Conservation (phyloP, 108 stramenopile species). For the Pseudonitzschia delicatissima region DNA sequence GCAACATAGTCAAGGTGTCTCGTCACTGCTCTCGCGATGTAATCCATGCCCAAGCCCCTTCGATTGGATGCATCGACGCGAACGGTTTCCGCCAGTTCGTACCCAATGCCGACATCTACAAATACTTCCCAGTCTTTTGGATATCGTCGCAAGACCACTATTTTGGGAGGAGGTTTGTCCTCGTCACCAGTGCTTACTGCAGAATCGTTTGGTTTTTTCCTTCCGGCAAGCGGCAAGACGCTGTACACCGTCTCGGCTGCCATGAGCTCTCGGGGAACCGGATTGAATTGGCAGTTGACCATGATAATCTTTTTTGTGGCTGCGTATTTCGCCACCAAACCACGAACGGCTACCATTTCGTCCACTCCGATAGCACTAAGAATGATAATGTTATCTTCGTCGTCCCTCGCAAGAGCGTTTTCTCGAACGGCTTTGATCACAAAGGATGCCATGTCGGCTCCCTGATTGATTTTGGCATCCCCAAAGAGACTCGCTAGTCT, state of each 20-base stretch:
- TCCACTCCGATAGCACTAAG: slow-evolving; percentile 32
- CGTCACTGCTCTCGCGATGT: slow-evolving; percentile 10
- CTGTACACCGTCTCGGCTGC: slow-evolving; percentile 43
- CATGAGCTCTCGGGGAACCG: slow-evolving; percentile 37
- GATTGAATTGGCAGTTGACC: slow-evolving; percentile 48
- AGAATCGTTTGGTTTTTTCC: neutral
- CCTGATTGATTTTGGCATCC: slow-evolving; percentile 24
- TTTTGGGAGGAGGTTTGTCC: slow-evolving; percentile 24
- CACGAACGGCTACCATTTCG: slow-evolving; percentile 48
- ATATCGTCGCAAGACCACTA: slow-evolving; percentile 50
- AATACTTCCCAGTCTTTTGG: slow-evolving; percentile 52
- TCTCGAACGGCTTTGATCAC: slow-evolving; percentile 33
- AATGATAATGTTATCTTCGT: slow-evolving; percentile 49
- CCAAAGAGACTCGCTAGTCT: slow-evolving; percentile 54
- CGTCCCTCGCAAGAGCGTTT: slow-evolving; percentile 31
- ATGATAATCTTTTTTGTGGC: slow-evolving; percentile 37
- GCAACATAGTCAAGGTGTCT: slow-evolving; percentile 10
- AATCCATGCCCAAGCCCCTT: slow-evolving; percentile 14
- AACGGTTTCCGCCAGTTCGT: slow-evolving; percentile 34
- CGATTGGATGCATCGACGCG: neutral
- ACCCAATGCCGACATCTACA: slow-evolving; percentile 48
- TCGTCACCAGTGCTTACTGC: neutral
- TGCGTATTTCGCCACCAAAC: slow-evolving; percentile 30
- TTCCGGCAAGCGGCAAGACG: slow-evolving; percentile 44
- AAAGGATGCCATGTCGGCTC: slow-evolving; percentile 40